Evolutionary conservation across 106 monocot species (phyloP), one percentile per base, ranked within the genome.

Genomic region (Hemerocallis citrina): DNA sequence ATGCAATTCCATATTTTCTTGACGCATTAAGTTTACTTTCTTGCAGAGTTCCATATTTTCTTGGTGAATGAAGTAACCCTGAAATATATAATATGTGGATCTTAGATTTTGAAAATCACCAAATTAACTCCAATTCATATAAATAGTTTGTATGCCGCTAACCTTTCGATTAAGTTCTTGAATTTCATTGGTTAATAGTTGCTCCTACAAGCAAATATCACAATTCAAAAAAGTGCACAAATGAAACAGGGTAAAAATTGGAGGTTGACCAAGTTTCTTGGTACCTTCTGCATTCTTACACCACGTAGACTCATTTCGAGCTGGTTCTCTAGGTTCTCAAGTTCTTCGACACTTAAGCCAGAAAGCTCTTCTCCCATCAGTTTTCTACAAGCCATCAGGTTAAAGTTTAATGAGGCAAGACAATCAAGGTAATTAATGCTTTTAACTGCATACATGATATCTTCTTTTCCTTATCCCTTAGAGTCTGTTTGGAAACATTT

Each of bases 151-250:
- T 62, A 4, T 52, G 39, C 34, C 58, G 25, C 12, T 5, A 48
- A 89, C 89, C 84, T 83, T 89, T 34, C 65, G 73, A 48, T 81
- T 80, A 19, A 89, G 77, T 59, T 89, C 89, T 77, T 84, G 80
- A 75, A 89, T 89, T 69, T 84, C 84, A 68, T 84, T 57, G 36
- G 74, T 64, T 25, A 89, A 28, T 65, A 89, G 34, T 72, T 72
- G 77, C 13, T 89, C 89, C 89, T 89, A 44, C 49, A 69, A 40
- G 45, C 13, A 71, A 69, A 72, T 1, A n/a, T 40, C 13, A 65
- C 32, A 59, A 41, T 27, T 68, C 2, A 48, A 19, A 6, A 11
- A 12, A 34, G 21, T 17, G 15, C 13, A 25, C 27, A 7, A 40
- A 41, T 23, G 13, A 16, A 27, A 21, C 1, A 34, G 33, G 1